Evolutionary conservation across 2,329 filamentous ascomycete genomes (phyloP), one percentile per base, ranked within the genome.

Genomic region (Daldinia sp.): DNA sequence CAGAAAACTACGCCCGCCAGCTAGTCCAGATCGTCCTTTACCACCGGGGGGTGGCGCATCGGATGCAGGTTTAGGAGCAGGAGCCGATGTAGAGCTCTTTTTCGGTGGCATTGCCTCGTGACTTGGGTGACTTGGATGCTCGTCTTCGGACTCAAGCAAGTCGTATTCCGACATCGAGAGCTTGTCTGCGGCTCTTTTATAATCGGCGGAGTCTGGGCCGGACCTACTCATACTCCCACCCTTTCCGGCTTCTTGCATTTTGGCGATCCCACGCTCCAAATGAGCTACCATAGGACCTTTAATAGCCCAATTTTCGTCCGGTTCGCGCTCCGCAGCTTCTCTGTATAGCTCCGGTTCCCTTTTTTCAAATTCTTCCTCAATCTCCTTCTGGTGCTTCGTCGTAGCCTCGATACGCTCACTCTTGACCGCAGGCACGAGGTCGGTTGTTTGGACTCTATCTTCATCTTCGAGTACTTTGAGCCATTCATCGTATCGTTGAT

Each of bases 251-350:
- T 74, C 74, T 45, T 80, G 77, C 68, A 83, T 78, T 70, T 81
- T 80, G n/a, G 73, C 74, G 19, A 82, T 72, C 6, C 80, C 80
- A 50, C 79, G 76, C 57, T 82, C 79, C 29, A 85, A 78, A 62
- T 82, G 80, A 54, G 78, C 77, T n/a, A 84, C 77, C 72, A 83
- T 78, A 37, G 80, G 78, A 6, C 79, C 80, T 66, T 81, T 82
- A 13, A 78, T 72, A 27, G 80, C 78, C 66, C 80, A 80, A 39
- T 79, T 78, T 35, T 79, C 77, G 25, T 73, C 72, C 0, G 68
- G 69, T 19, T 66, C 68, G 25, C 79, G 72, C 1, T 79, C 77
- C 58, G 77, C 75, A 0, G 76, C 79, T 63, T 83, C 83, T 39
- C 72, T 75, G 69, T 81, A 81, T 4, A 86, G 73, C 9, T 78